These are phyloP conservation scores for Talaromyces sp. DNA, from an alignment of 2,329 filamentous ascomycete species.

Conservation along the genomic window DNA sequence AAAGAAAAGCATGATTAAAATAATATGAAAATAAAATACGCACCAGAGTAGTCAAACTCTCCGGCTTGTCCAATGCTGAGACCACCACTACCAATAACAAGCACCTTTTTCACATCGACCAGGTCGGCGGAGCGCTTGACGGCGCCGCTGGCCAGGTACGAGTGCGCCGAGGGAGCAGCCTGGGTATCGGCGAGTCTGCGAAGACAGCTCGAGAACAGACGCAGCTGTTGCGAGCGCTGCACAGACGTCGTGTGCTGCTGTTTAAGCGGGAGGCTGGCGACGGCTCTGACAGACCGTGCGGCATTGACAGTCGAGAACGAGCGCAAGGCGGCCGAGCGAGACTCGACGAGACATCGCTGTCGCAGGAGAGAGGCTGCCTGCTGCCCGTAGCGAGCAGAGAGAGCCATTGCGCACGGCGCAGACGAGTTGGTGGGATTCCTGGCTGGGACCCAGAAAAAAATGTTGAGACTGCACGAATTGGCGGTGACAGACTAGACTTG, in stretches of 20 bases:
- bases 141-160: constrained; percentile 82
- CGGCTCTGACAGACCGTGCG: neutral
- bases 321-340: constrained; percentile 31
- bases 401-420: constrained; percentile 40
- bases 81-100: constrained; percentile 93
- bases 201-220: constrained; percentile 38
- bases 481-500: neutral
- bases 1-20: neutral
- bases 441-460: neutral
- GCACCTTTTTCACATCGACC: constrained; percentile 91
- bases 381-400: constrained; percentile 42
- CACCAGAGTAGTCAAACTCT: constrained; percentile 98
- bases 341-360: constrained; percentile 37
- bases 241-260: constrained; percentile 20
- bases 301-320: constrained; percentile 31
- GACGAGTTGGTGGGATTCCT: neutral
- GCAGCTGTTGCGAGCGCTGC: constrained; percentile 38
- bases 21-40: constrained; percentile 22
- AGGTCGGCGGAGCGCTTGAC: constrained; percentile 71
- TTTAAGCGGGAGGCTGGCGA: constrained; percentile 1
- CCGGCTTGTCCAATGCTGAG: constrained; percentile 95
- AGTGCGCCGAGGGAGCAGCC: constrained; percentile 72
- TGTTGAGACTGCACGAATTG: neutral
- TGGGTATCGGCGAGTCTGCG: constrained; percentile 48
- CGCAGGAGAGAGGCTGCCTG: constrained; percentile 36